A percentile compares a stretch with the other conserved stretches of the same genome.
These are phyloP conservation scores for Eucalyptus fibrosa DNA, from an alignment of 345 rosid genomes.

Conservation along the genomic window DNA sequence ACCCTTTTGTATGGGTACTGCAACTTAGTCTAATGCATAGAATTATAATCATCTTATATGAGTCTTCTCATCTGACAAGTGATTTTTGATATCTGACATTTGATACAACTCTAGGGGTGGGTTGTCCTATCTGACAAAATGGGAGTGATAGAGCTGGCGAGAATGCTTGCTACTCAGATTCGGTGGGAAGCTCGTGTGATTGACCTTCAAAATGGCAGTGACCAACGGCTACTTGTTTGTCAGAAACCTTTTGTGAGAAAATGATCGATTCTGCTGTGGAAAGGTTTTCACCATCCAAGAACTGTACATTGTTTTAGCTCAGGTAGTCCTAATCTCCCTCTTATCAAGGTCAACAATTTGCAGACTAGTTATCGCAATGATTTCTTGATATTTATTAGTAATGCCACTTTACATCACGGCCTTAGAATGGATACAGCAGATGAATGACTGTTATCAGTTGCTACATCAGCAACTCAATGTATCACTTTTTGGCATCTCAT, in stretches of 20 bases:
- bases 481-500: not conserved
- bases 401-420: not conserved
- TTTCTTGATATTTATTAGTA: not conserved
- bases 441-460: not conserved
- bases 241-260: constrained; percentile 82
- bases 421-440: not conserved
- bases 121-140: constrained; percentile 62
- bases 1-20: not conserved
- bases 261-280: constrained; percentile 19
- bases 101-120: constrained; percentile 65
- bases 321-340: constrained; percentile 17
- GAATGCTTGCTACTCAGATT: constrained; percentile 57
- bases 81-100: not conserved
- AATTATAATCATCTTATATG: not conserved
- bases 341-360: not conserved
- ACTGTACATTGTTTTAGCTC: constrained; percentile 19
- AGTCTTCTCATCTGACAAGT: not conserved
- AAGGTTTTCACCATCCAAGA: not conserved
- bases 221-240: constrained; percentile 92
- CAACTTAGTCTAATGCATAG: not conserved
- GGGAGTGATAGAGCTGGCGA: constrained; percentile 74
- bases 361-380: not conserved
- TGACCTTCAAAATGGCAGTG: constrained; percentile 90
- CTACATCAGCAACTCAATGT: not conserved
- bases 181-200: constrained; percentile 99